phyloP scores from a whole-genome alignment of 2,329 filamentous ascomycete species.

The Phialemonium atrogriseum region DNA sequence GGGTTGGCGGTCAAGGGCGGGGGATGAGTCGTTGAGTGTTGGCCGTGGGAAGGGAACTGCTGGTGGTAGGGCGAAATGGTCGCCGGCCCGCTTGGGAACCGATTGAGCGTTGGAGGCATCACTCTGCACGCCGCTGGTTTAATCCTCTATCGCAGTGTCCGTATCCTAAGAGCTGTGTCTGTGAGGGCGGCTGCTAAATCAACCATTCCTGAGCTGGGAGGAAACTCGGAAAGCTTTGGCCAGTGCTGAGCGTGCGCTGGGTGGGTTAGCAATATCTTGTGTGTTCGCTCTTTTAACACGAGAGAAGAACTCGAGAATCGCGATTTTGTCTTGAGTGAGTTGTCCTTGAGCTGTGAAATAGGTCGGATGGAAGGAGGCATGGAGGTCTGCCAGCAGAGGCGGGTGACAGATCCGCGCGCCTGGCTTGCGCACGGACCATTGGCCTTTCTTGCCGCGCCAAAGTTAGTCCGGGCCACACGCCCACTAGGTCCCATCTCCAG shows the following conservation, averaged over 20 bases:
- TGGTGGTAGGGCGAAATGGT: constrained; percentile 37
- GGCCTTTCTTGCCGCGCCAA: not conserved
- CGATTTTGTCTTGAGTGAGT: too few relatives aligned
- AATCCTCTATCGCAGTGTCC: constrained; percentile 4
- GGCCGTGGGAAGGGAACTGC: constrained; percentile 46
- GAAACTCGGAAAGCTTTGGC: too few relatives aligned
- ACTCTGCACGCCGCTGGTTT: constrained; percentile 11
- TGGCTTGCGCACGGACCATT: constrained; percentile 1
- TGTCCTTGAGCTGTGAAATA: too few relatives aligned
- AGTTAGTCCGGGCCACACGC: not conserved
- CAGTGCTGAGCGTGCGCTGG: too few relatives aligned
- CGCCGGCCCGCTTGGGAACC: constrained; percentile 39
- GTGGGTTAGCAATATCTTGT: too few relatives aligned
- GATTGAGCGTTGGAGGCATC: constrained; percentile 34
- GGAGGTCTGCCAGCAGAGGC: too few relatives aligned
- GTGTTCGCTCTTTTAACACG: too few relatives aligned
- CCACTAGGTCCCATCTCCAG: too few relatives aligned
- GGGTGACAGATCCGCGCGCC: not conserved
- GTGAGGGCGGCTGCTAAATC: constrained; percentile 10
- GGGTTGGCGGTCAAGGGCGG: constrained; percentile 57
- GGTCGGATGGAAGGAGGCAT: too few relatives aligned
- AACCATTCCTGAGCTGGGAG: constrained; percentile 4
- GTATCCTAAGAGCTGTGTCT: constrained; percentile 9
- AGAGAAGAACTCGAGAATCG: too few relatives aligned
- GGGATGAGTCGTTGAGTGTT: constrained; percentile 37